Percentiles rank a stretch among this genome's conserved stretches.
Evolutionary conservation across 805 yeast species (phyloP).

Genomic region (Monosporozyma solicola): DNA sequence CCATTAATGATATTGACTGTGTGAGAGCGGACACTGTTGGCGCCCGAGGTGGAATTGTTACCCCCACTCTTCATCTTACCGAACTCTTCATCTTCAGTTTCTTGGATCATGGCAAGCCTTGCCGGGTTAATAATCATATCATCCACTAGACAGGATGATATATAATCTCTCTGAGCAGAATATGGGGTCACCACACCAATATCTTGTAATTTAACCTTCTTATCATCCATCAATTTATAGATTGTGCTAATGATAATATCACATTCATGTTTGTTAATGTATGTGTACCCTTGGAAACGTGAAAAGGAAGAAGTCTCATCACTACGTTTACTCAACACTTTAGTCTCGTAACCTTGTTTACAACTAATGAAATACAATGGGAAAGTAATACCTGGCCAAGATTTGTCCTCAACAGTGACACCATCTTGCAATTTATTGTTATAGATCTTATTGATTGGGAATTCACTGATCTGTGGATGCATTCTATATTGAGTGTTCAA

Average conservation of each 20-base stretch:
- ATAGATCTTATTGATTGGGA: conserved; percentile 47
- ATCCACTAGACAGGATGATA: conserved; percentile 41
- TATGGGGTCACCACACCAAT: conserved; percentile 72
- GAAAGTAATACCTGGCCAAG: conserved; percentile 37
- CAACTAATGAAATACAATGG: conserved; percentile 59
- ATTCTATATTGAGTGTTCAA: conserved; percentile 60
- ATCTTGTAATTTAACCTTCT: conserved; percentile 39
- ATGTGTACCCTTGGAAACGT: conserved; percentile 46
- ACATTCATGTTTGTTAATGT: conserved; percentile 48
- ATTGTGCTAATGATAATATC: conserved; percentile 39
- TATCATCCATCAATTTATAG: conserved; percentile 44
- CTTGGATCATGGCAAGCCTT: conserved; percentile 38
- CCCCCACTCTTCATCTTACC: neutral
- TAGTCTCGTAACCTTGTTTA: conserved; percentile 39
- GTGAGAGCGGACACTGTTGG: conserved; percentile 6
- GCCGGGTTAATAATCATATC: conserved; percentile 51
- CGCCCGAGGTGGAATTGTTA: conserved; percentile 25
- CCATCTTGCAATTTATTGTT: conserved; percentile 47
- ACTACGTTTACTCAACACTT: conserved; percentile 37
- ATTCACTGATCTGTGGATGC: conserved; percentile 56
- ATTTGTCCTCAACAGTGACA: conserved; percentile 43
- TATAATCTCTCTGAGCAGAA: conserved; percentile 60
- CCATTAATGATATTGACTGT: conserved; percentile 33
- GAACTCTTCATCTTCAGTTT: conserved; percentile 55
- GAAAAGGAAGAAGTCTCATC: conserved; percentile 13